phyloP scores from a whole-genome alignment of 31 red algal genomes.

The Endocladia muricata region DNA sequence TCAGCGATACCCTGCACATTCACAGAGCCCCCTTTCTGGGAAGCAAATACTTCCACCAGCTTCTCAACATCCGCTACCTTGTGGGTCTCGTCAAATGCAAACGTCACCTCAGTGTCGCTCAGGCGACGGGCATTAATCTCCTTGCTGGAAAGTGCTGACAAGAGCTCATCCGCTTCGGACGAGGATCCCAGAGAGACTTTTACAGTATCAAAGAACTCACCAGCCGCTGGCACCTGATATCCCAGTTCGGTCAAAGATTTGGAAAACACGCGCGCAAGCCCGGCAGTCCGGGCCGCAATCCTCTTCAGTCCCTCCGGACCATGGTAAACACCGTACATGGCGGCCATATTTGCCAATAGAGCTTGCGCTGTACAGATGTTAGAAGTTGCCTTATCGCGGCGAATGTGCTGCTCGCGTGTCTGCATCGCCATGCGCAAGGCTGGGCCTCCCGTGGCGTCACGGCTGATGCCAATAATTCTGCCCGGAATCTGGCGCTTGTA shows the following conservation, averaged over 20 bases:
- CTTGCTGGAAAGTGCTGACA: constrained; percentile 24
- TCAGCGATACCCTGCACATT: constrained; percentile 32
- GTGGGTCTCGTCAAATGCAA: constrained; percentile 97
- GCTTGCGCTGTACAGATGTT: constrained; percentile 99
- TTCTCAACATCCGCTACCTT: constrained; percentile 32
- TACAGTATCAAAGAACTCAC: constrained; percentile 90
- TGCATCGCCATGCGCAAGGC: constrained; percentile 99
- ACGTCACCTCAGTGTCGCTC: constrained; percentile 63
- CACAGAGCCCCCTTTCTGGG: constrained; percentile 17
- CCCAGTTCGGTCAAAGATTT: constrained; percentile 39
- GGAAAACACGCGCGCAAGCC: constrained; percentile 75
- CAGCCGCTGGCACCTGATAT: constrained; percentile 38
- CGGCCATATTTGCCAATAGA: constrained; percentile 97
- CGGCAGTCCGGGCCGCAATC: constrained; percentile 81
- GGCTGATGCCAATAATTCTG: constrained; percentile 94
- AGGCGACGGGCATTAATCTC: constrained; percentile 65
- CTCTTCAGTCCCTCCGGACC: constrained; percentile 94
- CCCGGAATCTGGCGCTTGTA: constrained; percentile 98
- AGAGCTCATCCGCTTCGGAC: constrained; percentile 43
- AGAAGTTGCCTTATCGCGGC: constrained; percentile 98
- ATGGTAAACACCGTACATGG: constrained; percentile 98
- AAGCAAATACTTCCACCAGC: constrained; percentile 66
- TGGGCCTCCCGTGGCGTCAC: constrained; percentile 81
- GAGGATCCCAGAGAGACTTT: constrained; percentile 46
- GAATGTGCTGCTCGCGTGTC: constrained; percentile 99